Conservation (phyloP, 139 green algal species). For the Deuterostichococcus epilithicus region DNA sequence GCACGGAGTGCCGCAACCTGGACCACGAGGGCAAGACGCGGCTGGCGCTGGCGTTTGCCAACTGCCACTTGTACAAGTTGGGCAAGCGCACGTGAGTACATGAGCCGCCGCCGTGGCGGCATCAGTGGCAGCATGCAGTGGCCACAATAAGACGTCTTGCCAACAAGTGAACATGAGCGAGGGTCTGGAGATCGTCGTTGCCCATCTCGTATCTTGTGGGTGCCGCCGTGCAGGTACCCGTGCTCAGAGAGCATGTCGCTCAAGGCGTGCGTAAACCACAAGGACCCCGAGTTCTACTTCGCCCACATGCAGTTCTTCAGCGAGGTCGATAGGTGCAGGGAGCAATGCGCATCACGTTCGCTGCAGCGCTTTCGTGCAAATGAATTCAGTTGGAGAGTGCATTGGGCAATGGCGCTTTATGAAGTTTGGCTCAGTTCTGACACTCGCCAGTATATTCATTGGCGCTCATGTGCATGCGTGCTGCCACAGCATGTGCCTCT, state of each 20-base stretch:
- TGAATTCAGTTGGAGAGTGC: background rate
- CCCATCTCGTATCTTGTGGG: too few species aligned
- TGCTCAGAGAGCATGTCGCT: background rate
- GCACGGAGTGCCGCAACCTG: slow-evolving; percentile 25
- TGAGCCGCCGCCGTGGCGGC: too few species aligned
- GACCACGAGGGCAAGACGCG: slow-evolving; percentile 29
- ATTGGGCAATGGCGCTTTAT: too few species aligned
- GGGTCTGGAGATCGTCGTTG: too few species aligned
- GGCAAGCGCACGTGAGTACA: background rate
- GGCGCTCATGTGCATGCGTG: too few species aligned
- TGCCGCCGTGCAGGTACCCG: background rate
- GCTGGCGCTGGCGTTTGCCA: background rate
- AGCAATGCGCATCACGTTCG: too few species aligned
- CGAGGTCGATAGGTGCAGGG: background rate
- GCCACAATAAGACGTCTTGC: too few species aligned
- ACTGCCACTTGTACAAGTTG: slow-evolving; percentile 9
- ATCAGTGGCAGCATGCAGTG: too few species aligned
- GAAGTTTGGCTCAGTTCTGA: too few species aligned
- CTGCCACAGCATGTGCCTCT: slow-evolving; percentile 37
- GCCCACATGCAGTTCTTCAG: background rate
- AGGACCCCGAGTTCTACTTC: background rate
- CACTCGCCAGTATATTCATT: too few species aligned
- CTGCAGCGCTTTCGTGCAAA: too few species aligned
- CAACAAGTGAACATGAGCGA: too few species aligned
- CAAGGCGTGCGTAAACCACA: background rate